Conservation (phyloP, 2,329 filamentous ascomycete species). For the Paecilomyces sp. region DNA sequence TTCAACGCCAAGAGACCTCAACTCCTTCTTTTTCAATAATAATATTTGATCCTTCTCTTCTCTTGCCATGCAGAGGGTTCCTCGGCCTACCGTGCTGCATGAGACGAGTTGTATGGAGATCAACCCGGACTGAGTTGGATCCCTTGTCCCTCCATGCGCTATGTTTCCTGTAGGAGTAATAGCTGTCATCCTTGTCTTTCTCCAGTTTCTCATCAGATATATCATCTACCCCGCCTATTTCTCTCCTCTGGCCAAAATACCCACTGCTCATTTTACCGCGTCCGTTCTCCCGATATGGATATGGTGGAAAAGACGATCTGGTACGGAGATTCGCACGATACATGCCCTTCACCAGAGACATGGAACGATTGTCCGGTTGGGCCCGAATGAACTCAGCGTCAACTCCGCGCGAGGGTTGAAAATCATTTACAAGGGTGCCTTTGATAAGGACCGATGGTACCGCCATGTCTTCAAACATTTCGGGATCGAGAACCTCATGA, state of each 20-base stretch:
- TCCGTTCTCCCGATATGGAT: slow-evolving; percentile 58
- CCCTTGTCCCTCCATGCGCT: neutral
- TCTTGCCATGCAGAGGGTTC: neutral
- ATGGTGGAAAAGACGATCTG: slow-evolving; percentile 46
- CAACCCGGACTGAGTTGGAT: neutral
- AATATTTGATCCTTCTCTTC: neutral
- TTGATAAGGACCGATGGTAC: slow-evolving; percentile 63
- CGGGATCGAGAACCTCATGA: slow-evolving; percentile 58
- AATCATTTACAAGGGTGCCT: slow-evolving; percentile 60
- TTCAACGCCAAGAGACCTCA: neutral
- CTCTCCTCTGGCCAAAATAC: slow-evolving; percentile 55
- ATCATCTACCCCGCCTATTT: slow-evolving; percentile 30
- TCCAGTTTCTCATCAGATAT: slow-evolving; percentile 14
- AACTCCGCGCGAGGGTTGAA: slow-evolving; percentile 52
- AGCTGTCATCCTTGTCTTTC: neutral
- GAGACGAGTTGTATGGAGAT: neutral
- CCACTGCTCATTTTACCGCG: slow-evolving; percentile 56
- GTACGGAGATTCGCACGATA: slow-evolving; percentile 52
- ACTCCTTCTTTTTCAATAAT: neutral
- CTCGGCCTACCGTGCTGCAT: neutral
- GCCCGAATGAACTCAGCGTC: slow-evolving; percentile 57
- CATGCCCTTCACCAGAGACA: slow-evolving; percentile 47
- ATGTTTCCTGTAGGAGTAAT: neutral
- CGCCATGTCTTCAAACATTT: slow-evolving; percentile 58
- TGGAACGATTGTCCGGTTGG: slow-evolving; percentile 54